These are phyloP conservation scores for Saccharomycopsis fibuligera DNA, from an alignment of 805 yeast species.

Conservation along the genomic window DNA sequence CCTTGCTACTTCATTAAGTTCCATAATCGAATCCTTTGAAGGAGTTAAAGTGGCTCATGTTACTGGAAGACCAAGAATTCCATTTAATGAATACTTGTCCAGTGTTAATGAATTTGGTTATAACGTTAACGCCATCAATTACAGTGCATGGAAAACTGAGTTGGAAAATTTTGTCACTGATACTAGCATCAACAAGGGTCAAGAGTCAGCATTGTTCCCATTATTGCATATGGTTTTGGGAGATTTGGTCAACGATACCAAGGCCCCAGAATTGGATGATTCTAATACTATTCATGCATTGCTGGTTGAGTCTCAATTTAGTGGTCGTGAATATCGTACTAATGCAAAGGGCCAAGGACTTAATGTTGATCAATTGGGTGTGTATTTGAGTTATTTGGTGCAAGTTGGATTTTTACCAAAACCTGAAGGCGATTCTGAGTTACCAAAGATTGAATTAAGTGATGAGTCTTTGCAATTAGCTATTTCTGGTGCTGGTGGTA, in stretches of 20 bases:
- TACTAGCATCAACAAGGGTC: constrained; percentile 43
- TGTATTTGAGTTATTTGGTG: constrained; percentile 73
- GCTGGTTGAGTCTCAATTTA: constrained; percentile 50
- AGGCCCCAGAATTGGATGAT: constrained; percentile 95
- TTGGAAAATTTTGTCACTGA: constrained; percentile 75
- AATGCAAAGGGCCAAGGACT: constrained; percentile 62
- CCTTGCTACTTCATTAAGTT: constrained; percentile 46
- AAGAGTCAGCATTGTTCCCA: constrained; percentile 85
- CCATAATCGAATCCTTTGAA: background rate
- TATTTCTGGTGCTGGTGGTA: constrained; percentile 39
- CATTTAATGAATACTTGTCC: constrained; percentile 68
- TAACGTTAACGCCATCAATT: constrained; percentile 52
- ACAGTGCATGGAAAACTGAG: constrained; percentile 70
- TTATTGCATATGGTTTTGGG: constrained; percentile 90
- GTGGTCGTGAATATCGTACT: constrained; percentile 34
- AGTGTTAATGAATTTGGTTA: constrained; percentile 69
- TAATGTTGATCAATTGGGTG: constrained; percentile 56
- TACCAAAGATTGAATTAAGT: constrained; percentile 51
- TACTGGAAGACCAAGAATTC: constrained; percentile 93
- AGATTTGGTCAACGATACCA: constrained; percentile 81
- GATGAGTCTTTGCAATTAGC: constrained; percentile 53
- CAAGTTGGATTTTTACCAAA: constrained; percentile 72
- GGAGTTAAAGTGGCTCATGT: constrained; percentile 80
- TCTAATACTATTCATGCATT: constrained; percentile 69
- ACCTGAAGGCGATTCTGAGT: constrained; percentile 36